A percentile compares a stretch with the other conserved stretches of the same genome.
Conservation (phyloP, 163 green algal genomes). For the Scenedesmus sp. region DNA sequence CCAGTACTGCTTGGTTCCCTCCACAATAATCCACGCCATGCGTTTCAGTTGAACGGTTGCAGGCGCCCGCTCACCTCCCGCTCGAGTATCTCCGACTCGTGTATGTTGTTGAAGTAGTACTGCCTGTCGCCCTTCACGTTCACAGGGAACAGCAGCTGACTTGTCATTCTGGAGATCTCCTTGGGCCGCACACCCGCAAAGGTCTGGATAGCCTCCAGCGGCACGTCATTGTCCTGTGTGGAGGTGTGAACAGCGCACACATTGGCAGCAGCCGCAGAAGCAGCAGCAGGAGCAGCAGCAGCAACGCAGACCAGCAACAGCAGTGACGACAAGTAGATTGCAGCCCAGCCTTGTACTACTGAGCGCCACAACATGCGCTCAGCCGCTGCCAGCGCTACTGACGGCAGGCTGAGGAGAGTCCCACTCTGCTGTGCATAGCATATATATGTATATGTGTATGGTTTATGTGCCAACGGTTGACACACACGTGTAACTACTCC, state of each 20-base stretch:
- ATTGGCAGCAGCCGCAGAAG: background rate
- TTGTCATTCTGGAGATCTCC: slow-evolving; percentile 7
- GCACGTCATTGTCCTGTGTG: slow-evolving; percentile 77
- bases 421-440: no score
- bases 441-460: no score
- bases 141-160: slow-evolving; percentile 54
- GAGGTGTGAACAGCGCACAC: background rate
- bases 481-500: no score
- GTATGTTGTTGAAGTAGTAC: slow-evolving; percentile 46
- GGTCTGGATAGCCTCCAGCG: slow-evolving; percentile 65
- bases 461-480: no score
- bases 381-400: background rate
- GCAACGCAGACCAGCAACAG: background rate
- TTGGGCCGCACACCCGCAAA: slow-evolving; percentile 48
- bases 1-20: background rate
- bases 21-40: no score
- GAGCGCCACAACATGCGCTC: background rate
- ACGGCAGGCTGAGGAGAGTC: no score
- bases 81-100: slow-evolving; percentile 8
- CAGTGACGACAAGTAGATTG: background rate
- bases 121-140: slow-evolving; percentile 17
- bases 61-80: background rate
- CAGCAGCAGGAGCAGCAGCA: background rate
- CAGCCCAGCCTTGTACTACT: no score
- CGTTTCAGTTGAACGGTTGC: no score